These are phyloP conservation scores for Colletotrichum liriopes DNA, from an alignment of 2,329 filamentous ascomycete species.

Conservation along the genomic window DNA sequence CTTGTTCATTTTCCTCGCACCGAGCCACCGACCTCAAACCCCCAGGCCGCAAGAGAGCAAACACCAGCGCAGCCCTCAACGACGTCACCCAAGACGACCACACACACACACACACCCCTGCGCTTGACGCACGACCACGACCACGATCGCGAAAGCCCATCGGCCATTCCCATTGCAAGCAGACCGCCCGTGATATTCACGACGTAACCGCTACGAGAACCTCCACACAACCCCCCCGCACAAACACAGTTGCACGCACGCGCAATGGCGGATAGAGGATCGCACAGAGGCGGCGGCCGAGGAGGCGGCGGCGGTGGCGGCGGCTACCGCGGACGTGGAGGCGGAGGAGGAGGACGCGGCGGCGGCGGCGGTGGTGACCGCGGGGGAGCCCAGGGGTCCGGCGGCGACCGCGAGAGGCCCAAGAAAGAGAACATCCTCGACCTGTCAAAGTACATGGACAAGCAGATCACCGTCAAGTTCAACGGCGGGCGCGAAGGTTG, in stretches of 20 bases:
- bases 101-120: not conserved
- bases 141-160: not conserved
- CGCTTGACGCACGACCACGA: not conserved
- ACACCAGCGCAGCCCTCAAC: constrained; percentile 41
- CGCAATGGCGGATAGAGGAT: constrained; percentile 66
- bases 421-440: constrained; percentile 99
- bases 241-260: constrained; percentile 1
- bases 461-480: constrained; percentile 95
- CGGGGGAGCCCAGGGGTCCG: constrained; percentile 45
- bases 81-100: constrained; percentile 17
- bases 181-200: not conserved
- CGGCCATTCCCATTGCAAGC: not conserved
- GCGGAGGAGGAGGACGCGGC: constrained; percentile 60
- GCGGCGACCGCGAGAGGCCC: constrained; percentile 76
- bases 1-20: constrained; percentile 35
- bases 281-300: constrained; percentile 62
- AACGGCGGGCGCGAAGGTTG: constrained; percentile 92
- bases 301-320: constrained; percentile 61
- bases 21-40: constrained; percentile 14
- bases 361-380: constrained; percentile 60
- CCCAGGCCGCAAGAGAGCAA: constrained; percentile 2
- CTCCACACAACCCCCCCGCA: not conserved
- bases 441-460: constrained; percentile 96
- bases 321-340: constrained; percentile 62
- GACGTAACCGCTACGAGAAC: not conserved